phyloP scores from a whole-genome alignment of 2,329 filamentous ascomycete species.

The Cordyceps militaris region DNA sequence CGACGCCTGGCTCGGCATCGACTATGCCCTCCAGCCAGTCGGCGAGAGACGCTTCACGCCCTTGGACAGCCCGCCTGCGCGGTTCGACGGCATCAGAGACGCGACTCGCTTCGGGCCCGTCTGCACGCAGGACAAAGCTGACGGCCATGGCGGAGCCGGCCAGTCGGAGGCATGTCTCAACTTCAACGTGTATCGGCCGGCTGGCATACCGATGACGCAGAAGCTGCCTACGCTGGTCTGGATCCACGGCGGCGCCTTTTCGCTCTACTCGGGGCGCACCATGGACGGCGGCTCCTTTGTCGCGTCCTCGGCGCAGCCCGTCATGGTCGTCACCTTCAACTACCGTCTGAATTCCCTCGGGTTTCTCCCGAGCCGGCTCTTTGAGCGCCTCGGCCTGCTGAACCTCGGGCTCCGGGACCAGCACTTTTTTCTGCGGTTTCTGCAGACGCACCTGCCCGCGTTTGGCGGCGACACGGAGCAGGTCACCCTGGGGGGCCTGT shows the following conservation, averaged over 20 bases:
- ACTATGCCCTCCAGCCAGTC: constrained; percentile 36
- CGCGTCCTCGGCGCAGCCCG: constrained; percentile 28
- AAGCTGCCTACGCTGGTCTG: constrained; percentile 33
- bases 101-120: constrained; percentile 34
- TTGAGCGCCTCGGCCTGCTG: constrained; percentile 29
- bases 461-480: constrained; percentile 47
- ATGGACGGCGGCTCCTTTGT: constrained; percentile 22
- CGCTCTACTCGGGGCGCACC: constrained; percentile 8
- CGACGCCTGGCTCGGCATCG: constrained; percentile 42
- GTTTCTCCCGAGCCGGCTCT: constrained; percentile 35
- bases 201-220: constrained; percentile 23
- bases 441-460: constrained; percentile 42
- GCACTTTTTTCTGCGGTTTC: constrained; percentile 44
- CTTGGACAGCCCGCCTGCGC: constrained; percentile 29
- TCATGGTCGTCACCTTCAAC: constrained; percentile 38
- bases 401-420: constrained; percentile 51
- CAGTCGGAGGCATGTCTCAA: constrained; percentile 33
- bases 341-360: constrained; percentile 35
- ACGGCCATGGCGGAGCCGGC: constrained; percentile 10
- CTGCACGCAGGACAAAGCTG: constrained; percentile 33
- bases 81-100: constrained; percentile 32
- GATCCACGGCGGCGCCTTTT: constrained; percentile 34
- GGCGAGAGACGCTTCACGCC: constrained; percentile 34
- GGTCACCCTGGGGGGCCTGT: constrained; percentile 49
- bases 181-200: constrained; percentile 33